Evolutionary conservation across 495 filamentous ascomycete species (phyloP), one percentile per base, ranked within the genome.

Genomic region (Penicillium verhagenii): DNA sequence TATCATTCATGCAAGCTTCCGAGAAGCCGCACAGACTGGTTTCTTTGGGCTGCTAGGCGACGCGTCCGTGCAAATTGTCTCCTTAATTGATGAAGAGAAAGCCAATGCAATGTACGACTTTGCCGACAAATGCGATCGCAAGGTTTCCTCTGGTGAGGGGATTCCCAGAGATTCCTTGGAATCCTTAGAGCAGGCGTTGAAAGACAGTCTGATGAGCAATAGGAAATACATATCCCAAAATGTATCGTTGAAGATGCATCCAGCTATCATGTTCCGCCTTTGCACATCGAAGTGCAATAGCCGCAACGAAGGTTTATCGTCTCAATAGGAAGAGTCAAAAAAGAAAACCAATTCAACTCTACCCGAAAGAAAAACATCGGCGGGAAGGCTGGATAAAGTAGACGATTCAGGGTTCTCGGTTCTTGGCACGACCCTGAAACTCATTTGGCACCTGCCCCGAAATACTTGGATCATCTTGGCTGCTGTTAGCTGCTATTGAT

Each of bases 221-320:
- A 43, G 19, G 37, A 50, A n/a, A n/a, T n/a, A n/a, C n/a, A n/a
- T 40, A 51, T 51, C 37, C 23, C 35, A 51, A 42, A 51, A 51
- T 21, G 2, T 42, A 51, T 51, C 23, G 21, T 42, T 21, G 49
- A 51, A 21, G 29, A 39, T 51, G 49, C 37, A 51, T 42, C 33
- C 37, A 51, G 49, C 49, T n/a, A 51, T 51, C 35, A 51, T 51
- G 49, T 51, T 51, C 23, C 49, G 49, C 20, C 49, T 51, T 51
- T 51, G 49, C 35, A 40, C 13, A 39, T 26, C 37, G 35, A 51
- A 29, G 20, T 51, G 49, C 43, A 43, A 28, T 50, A 39, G 31
- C 19, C 31, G 11, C 18, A 39, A 39, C 3, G 33, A 39, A 31
- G 11, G 24, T 25, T 18, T 42, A 51, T 40, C 14, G 43, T 28